phyloP scores from a whole-genome alignment of 495 filamentous ascomycete species.

The Podospora comata region DNA sequence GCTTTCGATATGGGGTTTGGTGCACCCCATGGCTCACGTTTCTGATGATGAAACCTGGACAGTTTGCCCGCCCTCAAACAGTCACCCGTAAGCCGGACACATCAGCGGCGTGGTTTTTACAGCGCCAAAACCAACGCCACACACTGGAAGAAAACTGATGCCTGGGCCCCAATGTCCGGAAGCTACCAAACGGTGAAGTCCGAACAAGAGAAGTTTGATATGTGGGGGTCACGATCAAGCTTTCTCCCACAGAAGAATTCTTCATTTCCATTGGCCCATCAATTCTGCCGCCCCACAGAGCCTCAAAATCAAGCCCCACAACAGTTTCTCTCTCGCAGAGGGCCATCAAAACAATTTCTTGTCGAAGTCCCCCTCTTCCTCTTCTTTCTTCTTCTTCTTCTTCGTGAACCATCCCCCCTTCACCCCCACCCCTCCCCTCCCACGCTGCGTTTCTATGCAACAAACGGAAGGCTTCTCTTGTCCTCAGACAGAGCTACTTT shows the following conservation, averaged over 20 bases:
- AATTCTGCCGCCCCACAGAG: conserved; percentile 12
- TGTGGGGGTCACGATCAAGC: neutral
- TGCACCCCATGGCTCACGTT: neutral
- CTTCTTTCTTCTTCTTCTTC: conserved; percentile 39
- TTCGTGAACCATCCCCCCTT: conserved; percentile 64
- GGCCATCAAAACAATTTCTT: no score
- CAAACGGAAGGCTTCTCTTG: conserved; percentile 65
- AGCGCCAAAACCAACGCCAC: neutral
- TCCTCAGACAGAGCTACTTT: conserved; percentile 30
- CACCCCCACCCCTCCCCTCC: conserved; percentile 92
- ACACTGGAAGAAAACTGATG: no score
- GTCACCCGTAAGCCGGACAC: neutral
- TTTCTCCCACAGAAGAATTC: neutral
- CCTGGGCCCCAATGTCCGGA: no score
- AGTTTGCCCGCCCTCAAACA: neutral
- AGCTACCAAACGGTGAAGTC: no score
- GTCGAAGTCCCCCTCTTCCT: conserved; percentile 1
- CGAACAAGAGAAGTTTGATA: neutral
- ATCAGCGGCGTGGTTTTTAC: no score
- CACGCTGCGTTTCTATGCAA: conserved; percentile 99
- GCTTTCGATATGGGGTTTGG: neutral
- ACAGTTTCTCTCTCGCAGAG: neutral
- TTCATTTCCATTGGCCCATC: neutral
- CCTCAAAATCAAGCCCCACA: conserved; percentile 11
- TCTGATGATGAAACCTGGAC: neutral